Evolutionary conservation across 1,284 basidiomycete genomes (phyloP), one percentile per base, ranked within the genome.

Genomic region (Fistulina hepatica): DNA sequence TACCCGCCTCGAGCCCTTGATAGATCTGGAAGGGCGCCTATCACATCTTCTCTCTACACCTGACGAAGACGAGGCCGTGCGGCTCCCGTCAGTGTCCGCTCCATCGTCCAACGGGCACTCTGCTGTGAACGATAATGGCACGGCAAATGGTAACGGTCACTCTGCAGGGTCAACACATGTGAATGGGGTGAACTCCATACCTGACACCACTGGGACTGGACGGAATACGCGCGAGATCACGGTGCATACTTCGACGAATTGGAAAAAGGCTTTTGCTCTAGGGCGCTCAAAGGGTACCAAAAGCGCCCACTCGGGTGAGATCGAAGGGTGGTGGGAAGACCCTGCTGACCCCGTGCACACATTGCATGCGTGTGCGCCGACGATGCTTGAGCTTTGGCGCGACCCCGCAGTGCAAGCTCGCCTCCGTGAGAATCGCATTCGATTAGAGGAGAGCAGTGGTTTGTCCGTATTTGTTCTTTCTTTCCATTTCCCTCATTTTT

Each of bases 241-340:
- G 4, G 69, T 86, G 21, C 76, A 74, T 34, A 67, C 71, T 33
- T 71, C 71, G 12, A 67, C 59, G 23, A 79, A 80, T 45, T 86
- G 83, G 82, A 81, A 81, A 58, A 76, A 77, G 54, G 61, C 69
- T 1, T 74, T 85, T 47, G 60, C 69, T 21, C 60, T 81, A 19
- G 68, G 70, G n/a, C 34, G 57, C 47, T 67, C 71, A 33, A 73
- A 71, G 57, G 78, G 71, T 51, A 73, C 75, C 6, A 77, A 77
- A 63, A 74, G 67, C 45, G 67, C 69, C 21, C 71, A 77, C 51
- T 68, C 73, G 16, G 76, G 75, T 37, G 78, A 81, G 56, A 68
- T 83, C 36, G 69, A 71, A 49, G 79, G 78, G 12, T 84, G 81
- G 81, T 85, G 81, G 81, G 81, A 83, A 55, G 80, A 86, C 60